Conservation (phyloP, 192 early-diverging fungal genomes). For the Kappamyces sp. region DNA sequence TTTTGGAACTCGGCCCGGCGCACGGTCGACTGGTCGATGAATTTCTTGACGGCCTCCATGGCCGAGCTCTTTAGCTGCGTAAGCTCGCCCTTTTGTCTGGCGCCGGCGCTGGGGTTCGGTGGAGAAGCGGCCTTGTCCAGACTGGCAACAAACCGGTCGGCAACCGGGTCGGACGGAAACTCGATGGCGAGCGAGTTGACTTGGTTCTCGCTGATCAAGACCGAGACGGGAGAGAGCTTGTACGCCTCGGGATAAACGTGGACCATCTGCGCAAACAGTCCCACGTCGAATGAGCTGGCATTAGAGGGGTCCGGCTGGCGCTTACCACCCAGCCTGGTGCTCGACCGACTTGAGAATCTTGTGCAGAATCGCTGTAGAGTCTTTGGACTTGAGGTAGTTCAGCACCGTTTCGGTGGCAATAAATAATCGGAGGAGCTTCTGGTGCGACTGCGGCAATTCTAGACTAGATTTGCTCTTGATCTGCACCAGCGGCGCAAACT, state of each 20-base stretch:
- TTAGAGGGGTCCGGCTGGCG: background rate
- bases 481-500: too few relatives aligned
- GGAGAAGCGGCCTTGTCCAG: conserved; percentile 6
- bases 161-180: background rate
- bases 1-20: conserved; percentile 2
- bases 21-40: background rate
- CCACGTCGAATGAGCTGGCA: conserved; percentile 38
- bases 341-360: conserved; percentile 40
- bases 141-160: background rate
- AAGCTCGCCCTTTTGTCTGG: background rate
- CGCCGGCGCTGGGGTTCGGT: background rate
- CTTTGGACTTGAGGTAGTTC: background rate
- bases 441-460: background rate
- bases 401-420: conserved; percentile 1
- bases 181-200: conserved; percentile 33
- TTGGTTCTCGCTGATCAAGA: conserved; percentile 20
- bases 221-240: conserved; percentile 16
- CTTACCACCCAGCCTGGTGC: conserved; percentile 15
- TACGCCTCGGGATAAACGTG: conserved; percentile 43
- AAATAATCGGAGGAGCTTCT: conserved; percentile 5
- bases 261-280: conserved; percentile 42
- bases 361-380: conserved; percentile 18
- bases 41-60: background rate
- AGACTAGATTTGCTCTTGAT: too few relatives aligned
- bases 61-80: background rate